Conservation (phyloP, 139 green algal species). For the Limnomonas spitsbergensis region DNA sequence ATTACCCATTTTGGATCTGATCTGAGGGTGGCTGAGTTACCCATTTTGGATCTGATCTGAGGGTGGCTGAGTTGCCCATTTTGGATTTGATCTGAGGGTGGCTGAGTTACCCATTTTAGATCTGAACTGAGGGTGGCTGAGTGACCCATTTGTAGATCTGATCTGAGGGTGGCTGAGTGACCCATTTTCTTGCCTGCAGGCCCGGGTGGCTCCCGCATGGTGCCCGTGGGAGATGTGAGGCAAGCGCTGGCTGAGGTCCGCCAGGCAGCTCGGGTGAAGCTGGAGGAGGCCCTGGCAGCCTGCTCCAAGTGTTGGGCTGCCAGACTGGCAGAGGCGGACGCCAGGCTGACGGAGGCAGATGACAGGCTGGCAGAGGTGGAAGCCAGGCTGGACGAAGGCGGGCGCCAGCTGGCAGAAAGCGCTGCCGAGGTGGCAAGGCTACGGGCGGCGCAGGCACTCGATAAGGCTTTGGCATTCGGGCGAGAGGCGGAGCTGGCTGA, state of each 20-base stretch:
- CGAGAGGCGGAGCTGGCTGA: background rate
- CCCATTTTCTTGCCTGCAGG: background rate
- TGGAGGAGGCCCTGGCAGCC: background rate
- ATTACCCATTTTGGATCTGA: too few relatives aligned
- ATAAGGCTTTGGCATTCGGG: too few relatives aligned
- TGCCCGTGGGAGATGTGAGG: background rate
- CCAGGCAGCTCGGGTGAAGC: background rate
- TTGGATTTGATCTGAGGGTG: too few relatives aligned
- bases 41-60: too few relatives aligned
- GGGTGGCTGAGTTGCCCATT: too few relatives aligned
- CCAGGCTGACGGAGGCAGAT: background rate
- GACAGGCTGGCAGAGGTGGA: background rate
- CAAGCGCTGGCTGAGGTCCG: slow-evolving; percentile 3
- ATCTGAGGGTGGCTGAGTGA: too few relatives aligned
- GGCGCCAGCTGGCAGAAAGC: background rate
- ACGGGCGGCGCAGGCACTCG: too few relatives aligned
- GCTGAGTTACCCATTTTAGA: too few relatives aligned
- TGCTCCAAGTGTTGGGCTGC: background rate
- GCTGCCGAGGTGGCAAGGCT: background rate
- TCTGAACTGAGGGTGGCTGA: too few relatives aligned
- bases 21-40: too few relatives aligned
- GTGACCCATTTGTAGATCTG: too few relatives aligned
- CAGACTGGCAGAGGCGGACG: background rate
- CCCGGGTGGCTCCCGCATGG: background rate
- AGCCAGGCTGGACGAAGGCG: background rate